Evolutionary conservation across 2,329 filamentous ascomycete species (phyloP), one percentile per base, ranked within the genome.

Genomic region (Cladophialophora bantiana): DNA sequence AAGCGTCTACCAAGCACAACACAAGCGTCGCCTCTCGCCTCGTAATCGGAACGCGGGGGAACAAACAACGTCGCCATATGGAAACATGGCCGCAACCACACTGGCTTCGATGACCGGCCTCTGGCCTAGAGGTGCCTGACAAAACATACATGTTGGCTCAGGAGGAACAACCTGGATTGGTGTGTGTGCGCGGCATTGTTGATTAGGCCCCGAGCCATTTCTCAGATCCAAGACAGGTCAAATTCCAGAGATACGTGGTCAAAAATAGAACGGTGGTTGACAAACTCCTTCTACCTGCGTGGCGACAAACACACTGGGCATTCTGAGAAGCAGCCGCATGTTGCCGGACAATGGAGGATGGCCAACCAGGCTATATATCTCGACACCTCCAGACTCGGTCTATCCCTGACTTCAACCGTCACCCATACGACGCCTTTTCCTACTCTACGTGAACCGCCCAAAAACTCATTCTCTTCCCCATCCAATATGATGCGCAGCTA

Each of bases 401-500:
- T 20, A 3, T 18, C 7, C 7, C 10, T 20, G 18, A 54, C 12
- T 10, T 54, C 52, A 54, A 15, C 26, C n/a, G 7, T 48, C 42
- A 20, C 36, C 36, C 26, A 26, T 26, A 40, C 36, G 9, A 40
- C 9, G 4, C 36, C 10, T n/a, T 10, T 4, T 42, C 40, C 13
- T 42, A n/a, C 36, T 13, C 36, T 40, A 40, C 36, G 36, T 40
- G 36, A 40, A 40, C 9, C 36, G 36, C 36, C 36, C 36, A 40
- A 40, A 2, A 10, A 12, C 36, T 40, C 36, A 40, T 40, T 13
- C 36, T 12, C 7, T 12, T 18, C 34, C 12, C 6, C 4, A 12
- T 48, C 50, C 18, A 6, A 13, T 50, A 62, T 20, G 26, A 62
- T 62, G 60, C 53, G 53, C 60, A 62, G 53, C 52, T 48, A 56